Evolutionary conservation across 306 rosid genomes (phyloP).

Genomic region (Alnus glutinosa): DNA sequence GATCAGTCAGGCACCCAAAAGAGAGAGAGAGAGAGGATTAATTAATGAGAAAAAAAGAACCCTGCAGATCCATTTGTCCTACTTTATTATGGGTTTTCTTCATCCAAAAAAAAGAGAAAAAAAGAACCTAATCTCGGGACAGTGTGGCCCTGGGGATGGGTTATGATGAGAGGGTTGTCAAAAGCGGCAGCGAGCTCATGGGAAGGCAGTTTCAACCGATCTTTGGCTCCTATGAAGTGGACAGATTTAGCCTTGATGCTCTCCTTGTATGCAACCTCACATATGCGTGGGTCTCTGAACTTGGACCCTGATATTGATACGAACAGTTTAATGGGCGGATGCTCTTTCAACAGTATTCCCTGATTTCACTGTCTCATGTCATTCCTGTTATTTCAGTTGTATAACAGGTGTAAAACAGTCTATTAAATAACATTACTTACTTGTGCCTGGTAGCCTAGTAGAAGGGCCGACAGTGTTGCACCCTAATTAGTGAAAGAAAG

Average conservation of each 20-base stretch:
- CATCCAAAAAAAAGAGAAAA: neutral
- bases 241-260: constrained; percentile 64
- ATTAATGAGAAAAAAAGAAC: too few species aligned
- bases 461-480: constrained; percentile 69
- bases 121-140: constrained; percentile 75
- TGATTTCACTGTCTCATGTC: constrained; percentile 10
- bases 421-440: constrained; percentile 17
- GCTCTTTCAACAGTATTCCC: constrained; percentile 84
- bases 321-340: constrained; percentile 65
- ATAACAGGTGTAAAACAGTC: too few species aligned
- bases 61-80: too few species aligned
- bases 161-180: constrained; percentile 60
- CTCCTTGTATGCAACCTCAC: constrained; percentile 76
- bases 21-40: constrained; percentile 8
- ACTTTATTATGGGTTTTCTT: too few species aligned
- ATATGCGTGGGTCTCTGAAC: constrained; percentile 77
- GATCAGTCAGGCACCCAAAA: constrained; percentile 8
- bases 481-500: constrained; percentile 41
- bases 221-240: constrained; percentile 83
- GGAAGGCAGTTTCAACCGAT: constrained; percentile 76
- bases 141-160: constrained; percentile 89
- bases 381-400: too few species aligned
- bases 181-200: constrained; percentile 75
- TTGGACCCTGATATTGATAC: constrained; percentile 77
- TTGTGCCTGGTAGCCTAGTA: constrained; percentile 77